Base-by-base conservation (phyloP, 2,329 filamentous ascomycete genomes). In the Hymenoscyphus fraxineus region DNA sequence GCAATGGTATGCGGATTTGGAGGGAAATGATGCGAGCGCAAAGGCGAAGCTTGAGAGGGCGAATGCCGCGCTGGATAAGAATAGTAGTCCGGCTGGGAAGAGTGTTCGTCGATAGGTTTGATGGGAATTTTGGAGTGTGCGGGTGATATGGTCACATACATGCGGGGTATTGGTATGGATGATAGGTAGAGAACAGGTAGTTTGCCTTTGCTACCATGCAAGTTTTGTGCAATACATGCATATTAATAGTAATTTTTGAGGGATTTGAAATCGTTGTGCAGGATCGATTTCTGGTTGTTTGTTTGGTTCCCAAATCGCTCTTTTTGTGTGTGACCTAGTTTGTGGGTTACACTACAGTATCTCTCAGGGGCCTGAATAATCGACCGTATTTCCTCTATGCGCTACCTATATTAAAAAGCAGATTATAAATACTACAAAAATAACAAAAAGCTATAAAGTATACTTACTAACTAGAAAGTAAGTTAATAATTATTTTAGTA, bases 41-140 rank as follows among this genome's bases (percentile, higher is more conserved):
- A 76, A 76, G 71, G 77, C 71, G 3, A 85, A 80, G 75, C 73
- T 87, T 64, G 78, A 80, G 55, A 80, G 76, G 72, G 83, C 82
- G 38, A 83, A 80, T 68, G 69, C 64, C 12, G 70, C 69, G 13
- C 72, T 72, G 61, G 61, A 44, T 38, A 66, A n/a, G n/a, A 19
- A 51, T 12, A 51, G 44, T 51, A 51, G 44, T 51, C 44, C 44
- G n/a, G 44, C 44, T 5, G 22, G 22, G 44, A 51, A 51, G 7
- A 10, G 44, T 19, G 19, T n/a, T 51, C 19, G 44, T 51, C 19
- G 44, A 6, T 51, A 51, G 44, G n/a, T 7, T 47, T 7, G 7
- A 27, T 35, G 35, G 2, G 35, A 10, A 12, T 4, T 51, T 51
- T 51, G 5, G 9, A 5, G 19, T 51, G 19, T 27, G 27, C 27